phyloP scores from a whole-genome alignment of 352 stramenopile species.

The Sclerospora graminicola region DNA sequence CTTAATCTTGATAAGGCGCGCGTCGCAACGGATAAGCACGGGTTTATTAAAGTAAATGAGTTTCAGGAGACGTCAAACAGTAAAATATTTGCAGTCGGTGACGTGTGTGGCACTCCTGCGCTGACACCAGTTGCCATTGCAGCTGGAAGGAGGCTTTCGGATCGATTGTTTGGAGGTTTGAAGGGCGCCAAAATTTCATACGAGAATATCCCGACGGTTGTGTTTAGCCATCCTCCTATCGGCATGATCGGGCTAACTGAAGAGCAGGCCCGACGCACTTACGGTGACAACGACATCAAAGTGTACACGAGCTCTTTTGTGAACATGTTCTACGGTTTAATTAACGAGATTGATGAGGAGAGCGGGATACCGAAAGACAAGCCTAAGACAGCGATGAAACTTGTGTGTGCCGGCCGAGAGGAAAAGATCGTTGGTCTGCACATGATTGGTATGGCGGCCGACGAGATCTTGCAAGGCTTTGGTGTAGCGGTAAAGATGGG shows the following conservation, averaged over 20 bases:
- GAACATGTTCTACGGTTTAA: constrained; percentile 93
- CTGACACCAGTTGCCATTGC: constrained; percentile 84
- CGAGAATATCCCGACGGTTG: constrained; percentile 89
- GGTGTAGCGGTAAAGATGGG: constrained; percentile 98
- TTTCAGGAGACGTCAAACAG: constrained; percentile 84
- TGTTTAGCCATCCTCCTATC: constrained; percentile 95
- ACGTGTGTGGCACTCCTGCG: constrained; percentile 54
- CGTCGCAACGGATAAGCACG: constrained; percentile 44
- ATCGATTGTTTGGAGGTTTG: constrained; percentile 81
- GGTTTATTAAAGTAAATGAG: constrained; percentile 83
- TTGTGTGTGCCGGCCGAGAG: constrained; percentile 81
- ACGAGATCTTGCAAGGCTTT: constrained; percentile 99
- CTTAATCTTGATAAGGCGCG: constrained; percentile 68
- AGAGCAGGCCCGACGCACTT: constrained; percentile 77
- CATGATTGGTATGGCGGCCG: constrained; percentile 89
- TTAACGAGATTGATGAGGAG: constrained; percentile 45
- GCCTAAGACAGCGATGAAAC: constrained; percentile 92
- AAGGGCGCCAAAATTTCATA: constrained; percentile 67
- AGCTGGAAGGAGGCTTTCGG: constrained; percentile 67
- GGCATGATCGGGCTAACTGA: constrained; percentile 92
- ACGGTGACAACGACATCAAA: constrained; percentile 86
- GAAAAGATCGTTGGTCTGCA: constrained; percentile 96
- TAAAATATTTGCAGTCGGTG: constrained; percentile 73
- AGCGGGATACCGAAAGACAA: constrained; percentile 52
- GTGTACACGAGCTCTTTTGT: constrained; percentile 91